These are phyloP conservation scores for Pleurotus citrinopileatus DNA, from an alignment of 768 basidiomycete species.

Conservation along the genomic window DNA sequence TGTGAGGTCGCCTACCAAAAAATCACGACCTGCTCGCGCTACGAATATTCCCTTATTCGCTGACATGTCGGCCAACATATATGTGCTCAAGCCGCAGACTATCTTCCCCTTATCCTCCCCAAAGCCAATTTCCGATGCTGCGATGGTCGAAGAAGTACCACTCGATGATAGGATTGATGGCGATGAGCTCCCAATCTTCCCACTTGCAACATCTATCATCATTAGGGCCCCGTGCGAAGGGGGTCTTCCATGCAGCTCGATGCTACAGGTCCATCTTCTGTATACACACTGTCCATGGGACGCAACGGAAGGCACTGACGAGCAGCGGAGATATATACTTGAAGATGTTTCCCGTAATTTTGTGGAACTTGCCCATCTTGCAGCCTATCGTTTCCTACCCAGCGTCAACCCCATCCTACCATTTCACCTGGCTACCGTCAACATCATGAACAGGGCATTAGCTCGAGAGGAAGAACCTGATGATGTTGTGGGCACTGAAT, in stretches of 20 bases:
- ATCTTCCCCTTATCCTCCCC: slow-evolving; percentile 37
- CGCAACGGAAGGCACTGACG: slow-evolving; percentile 19
- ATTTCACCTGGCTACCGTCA: slow-evolving; percentile 71
- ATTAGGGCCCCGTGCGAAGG: slow-evolving; percentile 48
- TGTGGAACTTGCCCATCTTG: slow-evolving; percentile 66
- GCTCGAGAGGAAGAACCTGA: slow-evolving; percentile 27
- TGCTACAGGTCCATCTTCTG: slow-evolving; percentile 64
- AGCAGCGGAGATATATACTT: slow-evolving; percentile 31
- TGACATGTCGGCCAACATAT: slow-evolving; percentile 49
- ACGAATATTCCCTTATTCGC: slow-evolving; percentile 30
- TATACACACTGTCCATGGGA: slow-evolving; percentile 41
- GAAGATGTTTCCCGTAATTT: slow-evolving; percentile 66
- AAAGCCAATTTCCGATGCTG: slow-evolving; percentile 23
- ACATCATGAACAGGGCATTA: slow-evolving; percentile 51
- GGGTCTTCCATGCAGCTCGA: slow-evolving; percentile 40
- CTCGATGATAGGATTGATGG: slow-evolving; percentile 13
- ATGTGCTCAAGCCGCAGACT: slow-evolving; percentile 42
- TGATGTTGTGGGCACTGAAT: slow-evolving; percentile 9
- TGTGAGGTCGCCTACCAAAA: slow-evolving; percentile 14
- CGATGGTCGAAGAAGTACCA: slow-evolving; percentile 29
- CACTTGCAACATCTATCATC: slow-evolving; percentile 56
- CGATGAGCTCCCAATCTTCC: slow-evolving; percentile 44
- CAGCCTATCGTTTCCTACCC: slow-evolving; percentile 45
- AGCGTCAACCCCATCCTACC: slow-evolving; percentile 56
- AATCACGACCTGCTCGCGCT: slow-evolving; percentile 24